phyloP scores from a whole-genome alignment of 345 rosid species.

The Murraya koenigii region DNA sequence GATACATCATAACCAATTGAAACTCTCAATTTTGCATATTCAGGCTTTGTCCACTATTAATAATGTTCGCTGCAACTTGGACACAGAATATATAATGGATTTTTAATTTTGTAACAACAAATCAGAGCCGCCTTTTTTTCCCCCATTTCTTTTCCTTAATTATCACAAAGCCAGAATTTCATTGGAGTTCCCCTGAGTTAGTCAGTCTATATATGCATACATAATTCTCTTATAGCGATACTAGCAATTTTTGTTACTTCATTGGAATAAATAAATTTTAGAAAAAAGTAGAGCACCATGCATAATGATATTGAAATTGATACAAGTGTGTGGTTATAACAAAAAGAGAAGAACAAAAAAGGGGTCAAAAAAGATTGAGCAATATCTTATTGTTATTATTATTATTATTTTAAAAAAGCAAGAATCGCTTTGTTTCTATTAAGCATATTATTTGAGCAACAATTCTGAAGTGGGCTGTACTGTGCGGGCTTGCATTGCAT shows the following conservation, averaged over 20 bases:
- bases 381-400: too few relatives aligned
- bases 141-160: neutral
- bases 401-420: too few relatives aligned
- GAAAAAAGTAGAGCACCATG: too few relatives aligned
- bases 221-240: neutral
- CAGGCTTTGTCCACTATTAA: neutral
- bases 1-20: slow-evolving; percentile 11
- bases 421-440: too few relatives aligned
- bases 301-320: too few relatives aligned
- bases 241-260: too few relatives aligned
- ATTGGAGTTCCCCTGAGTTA: neutral
- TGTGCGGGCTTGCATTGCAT: neutral
- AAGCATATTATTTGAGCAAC: too few relatives aligned
- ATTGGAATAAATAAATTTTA: too few relatives aligned
- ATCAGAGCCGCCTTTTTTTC: neutral
- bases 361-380: too few relatives aligned
- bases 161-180: slow-evolving; percentile 4
- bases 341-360: too few relatives aligned
- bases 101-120: neutral
- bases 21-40: neutral
- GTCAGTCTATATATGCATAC: neutral
- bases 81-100: neutral
- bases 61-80: neutral
- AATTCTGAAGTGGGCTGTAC: too few relatives aligned
- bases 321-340: too few relatives aligned